These are phyloP conservation scores for Histomonas meleagridis DNA, from an alignment of 208 protist genomes.

Conservation along the genomic window DNA sequence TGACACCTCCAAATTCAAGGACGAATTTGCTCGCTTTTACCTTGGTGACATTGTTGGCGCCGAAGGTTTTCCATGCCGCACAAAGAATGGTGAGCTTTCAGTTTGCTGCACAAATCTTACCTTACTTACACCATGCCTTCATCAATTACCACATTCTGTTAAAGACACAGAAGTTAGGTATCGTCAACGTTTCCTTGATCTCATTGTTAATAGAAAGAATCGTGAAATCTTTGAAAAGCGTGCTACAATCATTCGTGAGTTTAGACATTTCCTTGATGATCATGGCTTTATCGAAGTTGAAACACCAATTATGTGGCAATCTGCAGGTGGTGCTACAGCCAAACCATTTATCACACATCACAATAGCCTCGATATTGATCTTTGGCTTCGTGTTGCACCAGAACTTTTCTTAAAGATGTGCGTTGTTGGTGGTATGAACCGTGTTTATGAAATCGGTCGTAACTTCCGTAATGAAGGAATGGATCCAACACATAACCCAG, in stretches of 20 bases:
- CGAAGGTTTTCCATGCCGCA: constrained; percentile 62
- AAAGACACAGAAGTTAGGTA: constrained; percentile 62
- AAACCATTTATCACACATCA: constrained; percentile 96
- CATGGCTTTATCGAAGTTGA: constrained; percentile 55
- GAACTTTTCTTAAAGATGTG: constrained; percentile 99
- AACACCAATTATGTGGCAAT: constrained; percentile 78
- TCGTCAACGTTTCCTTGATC: constrained; percentile 89
- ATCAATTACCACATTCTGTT: constrained; percentile 87
- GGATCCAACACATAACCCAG: constrained; percentile 93
- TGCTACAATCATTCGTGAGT: constrained; percentile 79
- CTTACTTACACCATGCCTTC: constrained; percentile 83
- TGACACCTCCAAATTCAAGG: background rate
- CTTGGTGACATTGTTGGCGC: constrained; percentile 93
- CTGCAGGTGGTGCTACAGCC: constrained; percentile 92
- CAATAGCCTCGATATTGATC: constrained; percentile 91
- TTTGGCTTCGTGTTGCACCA: constrained; percentile 95
- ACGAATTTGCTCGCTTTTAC: background rate
- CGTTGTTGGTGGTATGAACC: constrained; percentile 94
- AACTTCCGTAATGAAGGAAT: constrained; percentile 95
- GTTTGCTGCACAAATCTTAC: constrained; percentile 58
- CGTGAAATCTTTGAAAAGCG: constrained; percentile 74
- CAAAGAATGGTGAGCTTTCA: constrained; percentile 64
- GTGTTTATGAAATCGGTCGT: constrained; percentile 98
- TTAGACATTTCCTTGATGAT: constrained; percentile 72
- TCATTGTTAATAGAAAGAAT: constrained; percentile 84